A percentile compares a stretch with the other conserved stretches of the same genome.
Evolutionary conservation across 106 monocot genomes (phyloP).

Genomic region (Apostasia shenzhenica): DNA sequence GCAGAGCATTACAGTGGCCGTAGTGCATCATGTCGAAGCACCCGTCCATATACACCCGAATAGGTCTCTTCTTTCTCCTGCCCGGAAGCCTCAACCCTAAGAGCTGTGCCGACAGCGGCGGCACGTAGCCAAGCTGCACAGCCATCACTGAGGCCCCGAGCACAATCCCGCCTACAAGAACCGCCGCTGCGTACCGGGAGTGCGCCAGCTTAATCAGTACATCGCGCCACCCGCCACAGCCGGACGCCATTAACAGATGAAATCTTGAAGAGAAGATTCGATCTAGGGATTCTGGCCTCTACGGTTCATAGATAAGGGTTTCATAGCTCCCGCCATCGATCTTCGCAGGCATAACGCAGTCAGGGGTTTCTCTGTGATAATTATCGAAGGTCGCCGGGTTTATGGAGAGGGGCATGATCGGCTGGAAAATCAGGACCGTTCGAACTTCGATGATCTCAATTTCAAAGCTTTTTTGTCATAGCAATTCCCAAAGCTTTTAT

Average conservation of each 20-base stretch:
- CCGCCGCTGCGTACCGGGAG: slow-evolving; percentile 28
- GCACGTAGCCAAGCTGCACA: slow-evolving; percentile 16
- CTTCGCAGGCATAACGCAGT: background rate
- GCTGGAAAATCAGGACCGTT: too few relatives aligned
- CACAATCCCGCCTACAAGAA: slow-evolving; percentile 40
- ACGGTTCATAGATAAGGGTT: background rate
- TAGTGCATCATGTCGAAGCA: slow-evolving; percentile 99
- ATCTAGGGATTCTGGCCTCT: background rate
- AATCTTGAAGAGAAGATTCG: background rate
- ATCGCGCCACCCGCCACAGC: background rate
- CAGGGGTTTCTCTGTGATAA: too few relatives aligned
- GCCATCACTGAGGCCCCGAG: slow-evolving; percentile 33
- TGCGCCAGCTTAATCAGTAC: slow-evolving; percentile 9
- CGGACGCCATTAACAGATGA: slow-evolving; percentile 9
- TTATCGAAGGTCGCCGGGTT: too few relatives aligned
- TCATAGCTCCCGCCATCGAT: slow-evolving; percentile 8
- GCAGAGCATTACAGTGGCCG: slow-evolving; percentile 90
- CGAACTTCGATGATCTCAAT: too few relatives aligned
- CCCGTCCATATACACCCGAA: slow-evolving; percentile 95
- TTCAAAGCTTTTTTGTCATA: too few relatives aligned
- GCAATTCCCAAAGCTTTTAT: too few relatives aligned
- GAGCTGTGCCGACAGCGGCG: slow-evolving; percentile 1
- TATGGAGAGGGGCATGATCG: too few relatives aligned
- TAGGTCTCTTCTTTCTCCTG: slow-evolving; percentile 43
- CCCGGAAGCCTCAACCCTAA: slow-evolving; percentile 2